Base-by-base conservation (phyloP, 2,329 filamentous ascomycete genomes). In the Gaeumannomyces sp. region DNA sequence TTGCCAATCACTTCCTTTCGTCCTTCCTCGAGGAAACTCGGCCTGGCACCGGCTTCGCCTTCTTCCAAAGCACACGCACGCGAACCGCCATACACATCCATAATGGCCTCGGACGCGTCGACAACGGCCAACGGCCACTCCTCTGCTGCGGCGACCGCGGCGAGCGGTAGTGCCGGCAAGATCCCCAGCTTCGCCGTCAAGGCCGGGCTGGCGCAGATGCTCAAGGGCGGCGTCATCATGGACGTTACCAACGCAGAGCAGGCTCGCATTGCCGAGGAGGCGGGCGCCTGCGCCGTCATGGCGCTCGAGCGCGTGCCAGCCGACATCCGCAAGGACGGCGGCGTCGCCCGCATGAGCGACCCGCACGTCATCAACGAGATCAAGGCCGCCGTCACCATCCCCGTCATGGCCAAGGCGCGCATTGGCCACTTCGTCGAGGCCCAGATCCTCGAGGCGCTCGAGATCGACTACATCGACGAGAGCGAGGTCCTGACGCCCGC, bases 141-240 rank as follows among this genome's bases (percentile, higher is more conserved):
- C 59, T 66, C 65, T 67, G 68, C 65, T 67, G 68, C 66, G 66
- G 68, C 65, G 67, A 66, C 33, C 38, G 59, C 38, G 50, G 64
- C 38, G 45, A 59, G n/a, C 61, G 61, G 35, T 22, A 28, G 65
- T 70, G 72, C 73, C 61, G 77, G 79, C 70, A 80, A 77, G 68
- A 73, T 31, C 45, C 50, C 78, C 69, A 83, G 86, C 77, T 96
- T 97, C 78, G 89, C 89, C 70, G 89, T 97, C 84, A 99, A 99
- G 85, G 90, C 92, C 64, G 95, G 94, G 66, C 83, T 99, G 69
- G 95, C 95, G 29, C 91, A 96, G 79, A 99, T 99, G 95, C 83
- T 98, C 79, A 97, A 98, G 84, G 95, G 95, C 76, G 95, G 95
- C 73, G 95, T 99, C 70, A 99, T 99, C 79, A 99, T 99, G 95